phyloP scores from a whole-genome alignment of 768 basidiomycete genomes.

The Amanita fuliginea region DNA sequence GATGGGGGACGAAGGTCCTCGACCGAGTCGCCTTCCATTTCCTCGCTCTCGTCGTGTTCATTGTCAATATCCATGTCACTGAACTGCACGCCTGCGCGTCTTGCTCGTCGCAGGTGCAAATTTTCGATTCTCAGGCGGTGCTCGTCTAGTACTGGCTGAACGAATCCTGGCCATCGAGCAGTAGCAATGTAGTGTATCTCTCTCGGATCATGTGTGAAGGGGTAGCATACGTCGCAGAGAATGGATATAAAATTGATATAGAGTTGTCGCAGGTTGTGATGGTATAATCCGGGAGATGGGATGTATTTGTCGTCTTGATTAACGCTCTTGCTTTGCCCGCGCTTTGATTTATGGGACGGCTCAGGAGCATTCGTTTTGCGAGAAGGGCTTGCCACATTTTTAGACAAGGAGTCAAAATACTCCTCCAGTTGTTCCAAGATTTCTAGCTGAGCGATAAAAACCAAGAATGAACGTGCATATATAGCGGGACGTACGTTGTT shows the following conservation, averaged over 20 bases:
- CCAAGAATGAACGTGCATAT: background rate
- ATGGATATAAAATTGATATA: conserved; percentile 54
- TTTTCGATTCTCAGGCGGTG: conserved; percentile 14
- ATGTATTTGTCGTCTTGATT: background rate
- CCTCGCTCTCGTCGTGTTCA: conserved; percentile 15
- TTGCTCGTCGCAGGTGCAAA: background rate
- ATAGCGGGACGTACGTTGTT: conserved; percentile 36
- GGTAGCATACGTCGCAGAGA: conserved; percentile 48
- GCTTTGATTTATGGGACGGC: background rate
- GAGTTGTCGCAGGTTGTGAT: conserved; percentile 43
- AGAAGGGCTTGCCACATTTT: conserved; percentile 8
- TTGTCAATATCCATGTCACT: conserved; percentile 14
- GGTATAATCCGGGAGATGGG: conserved; percentile 22
- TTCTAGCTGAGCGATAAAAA: conserved; percentile 10
- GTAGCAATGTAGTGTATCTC: conserved; percentile 71
- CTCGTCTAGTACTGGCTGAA: conserved; percentile 54
- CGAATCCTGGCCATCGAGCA: conserved; percentile 74
- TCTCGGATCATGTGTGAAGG: conserved; percentile 53
- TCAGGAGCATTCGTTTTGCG: background rate
- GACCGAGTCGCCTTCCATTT: conserved; percentile 6
- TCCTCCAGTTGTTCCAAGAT: conserved; percentile 26
- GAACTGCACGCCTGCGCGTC: background rate
- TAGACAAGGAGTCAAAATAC: conserved; percentile 15
- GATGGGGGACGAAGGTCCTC: conserved; percentile 24
- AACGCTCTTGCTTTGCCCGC: background rate